phyloP scores from a whole-genome alignment of 129 eudicot species.

The Smallanthus sonchifolius region DNA sequence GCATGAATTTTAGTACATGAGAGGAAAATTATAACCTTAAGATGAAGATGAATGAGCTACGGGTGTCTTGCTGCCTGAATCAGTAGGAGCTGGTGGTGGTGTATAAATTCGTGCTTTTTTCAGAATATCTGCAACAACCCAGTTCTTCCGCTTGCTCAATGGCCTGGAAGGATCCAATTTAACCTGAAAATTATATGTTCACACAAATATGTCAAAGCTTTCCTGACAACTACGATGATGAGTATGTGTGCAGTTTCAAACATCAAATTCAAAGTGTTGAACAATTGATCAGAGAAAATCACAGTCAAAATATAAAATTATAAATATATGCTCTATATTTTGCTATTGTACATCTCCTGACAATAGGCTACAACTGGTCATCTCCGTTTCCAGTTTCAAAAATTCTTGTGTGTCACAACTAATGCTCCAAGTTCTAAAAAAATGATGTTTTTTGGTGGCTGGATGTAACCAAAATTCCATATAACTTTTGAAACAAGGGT shows the following conservation, averaged over 20 bases:
- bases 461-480: background rate
- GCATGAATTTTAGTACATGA: background rate
- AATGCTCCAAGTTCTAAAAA: background rate
- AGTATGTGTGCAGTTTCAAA: background rate
- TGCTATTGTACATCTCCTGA: background rate
- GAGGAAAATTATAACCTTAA: conserved; percentile 22
- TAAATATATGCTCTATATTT: too few relatives aligned
- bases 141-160: conserved; percentile 74
- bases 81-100: conserved; percentile 32
- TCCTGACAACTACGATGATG: background rate
- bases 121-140: conserved; percentile 84
- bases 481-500: background rate
- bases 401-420: background rate
- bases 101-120: conserved; percentile 72
- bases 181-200: conserved; percentile 42
- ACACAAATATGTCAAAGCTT: background rate
- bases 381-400: background rate
- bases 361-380: background rate
- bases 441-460: background rate
- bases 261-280: background rate
- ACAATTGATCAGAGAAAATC: background rate
- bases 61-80: conserved; percentile 24
- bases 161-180: conserved; percentile 80
- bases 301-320: too few relatives aligned
- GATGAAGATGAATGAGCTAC: conserved; percentile 33